Conservation (phyloP, 148 eudicot species). For the Rhododendron ovatum region DNA sequence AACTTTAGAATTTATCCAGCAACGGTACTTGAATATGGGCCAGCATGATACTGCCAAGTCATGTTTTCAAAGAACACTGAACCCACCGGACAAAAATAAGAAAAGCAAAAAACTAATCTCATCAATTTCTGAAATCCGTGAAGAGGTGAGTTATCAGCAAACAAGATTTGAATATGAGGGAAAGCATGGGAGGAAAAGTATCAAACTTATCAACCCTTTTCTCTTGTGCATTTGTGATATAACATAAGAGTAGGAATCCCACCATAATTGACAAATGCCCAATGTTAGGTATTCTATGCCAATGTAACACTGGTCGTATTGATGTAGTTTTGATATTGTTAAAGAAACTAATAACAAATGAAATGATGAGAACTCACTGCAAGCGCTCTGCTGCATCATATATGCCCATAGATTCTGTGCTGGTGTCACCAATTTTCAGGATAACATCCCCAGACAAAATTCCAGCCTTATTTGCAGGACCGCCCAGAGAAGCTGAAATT, state of each 20-base stretch:
- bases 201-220: neutral
- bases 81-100: neutral
- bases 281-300: neutral
- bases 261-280: neutral
- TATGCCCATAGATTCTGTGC: constrained; percentile 74
- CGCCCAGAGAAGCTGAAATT: constrained; percentile 84
- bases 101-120: neutral
- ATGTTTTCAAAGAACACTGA: neutral
- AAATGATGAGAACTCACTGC: constrained; percentile 52
- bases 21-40: neutral
- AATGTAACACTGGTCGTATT: neutral
- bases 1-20: neutral
- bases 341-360: neutral
- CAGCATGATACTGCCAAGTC: constrained; percentile 2
- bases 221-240: neutral
- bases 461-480: constrained; percentile 88
- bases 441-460: constrained; percentile 78
- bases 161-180: neutral
- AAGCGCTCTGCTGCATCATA: constrained; percentile 94
- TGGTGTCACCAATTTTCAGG: constrained; percentile 69
- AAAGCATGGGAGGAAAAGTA: neutral
- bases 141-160: neutral
- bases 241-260: neutral
- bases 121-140: neutral
- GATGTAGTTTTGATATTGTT: neutral